Evolutionary conservation across 2,329 filamentous ascomycete species (phyloP).

Genomic region (Diaporthe sp.): DNA sequence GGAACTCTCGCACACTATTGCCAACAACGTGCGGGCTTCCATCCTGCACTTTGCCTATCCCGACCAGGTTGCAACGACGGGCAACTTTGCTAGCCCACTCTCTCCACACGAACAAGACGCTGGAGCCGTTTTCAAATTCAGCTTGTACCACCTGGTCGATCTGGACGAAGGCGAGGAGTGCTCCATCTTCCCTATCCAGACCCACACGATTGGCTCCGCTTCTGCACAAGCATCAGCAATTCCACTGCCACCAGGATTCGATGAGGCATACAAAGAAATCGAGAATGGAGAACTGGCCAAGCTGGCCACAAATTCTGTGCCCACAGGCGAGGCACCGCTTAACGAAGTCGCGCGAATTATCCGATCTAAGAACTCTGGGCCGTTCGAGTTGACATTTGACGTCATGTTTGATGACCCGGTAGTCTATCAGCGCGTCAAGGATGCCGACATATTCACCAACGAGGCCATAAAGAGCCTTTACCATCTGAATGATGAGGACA

Average conservation of each 20-base stretch:
- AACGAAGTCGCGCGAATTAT: slow-evolving; percentile 57
- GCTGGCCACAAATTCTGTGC: not conserved
- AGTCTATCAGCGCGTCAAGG: slow-evolving; percentile 53
- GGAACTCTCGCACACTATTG: slow-evolving; percentile 3
- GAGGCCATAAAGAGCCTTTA: slow-evolving; percentile 7
- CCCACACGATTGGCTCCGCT: not conserved
- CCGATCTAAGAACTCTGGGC: slow-evolving; percentile 65
- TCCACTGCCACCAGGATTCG: not conserved
- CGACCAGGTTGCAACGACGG: not conserved
- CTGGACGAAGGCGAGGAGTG: not conserved
- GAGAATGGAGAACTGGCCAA: not conserved
- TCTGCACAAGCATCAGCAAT: not conserved
- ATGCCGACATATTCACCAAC: not conserved
- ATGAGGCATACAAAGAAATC: not conserved
- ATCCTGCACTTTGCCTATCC: slow-evolving; percentile 14
- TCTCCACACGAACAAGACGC: slow-evolving; percentile 16
- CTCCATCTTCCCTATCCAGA: not conserved
- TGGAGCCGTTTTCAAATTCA: slow-evolving; percentile 10
- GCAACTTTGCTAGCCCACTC: not conserved
- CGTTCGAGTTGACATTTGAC: slow-evolving; percentile 66
- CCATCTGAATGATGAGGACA: not conserved
- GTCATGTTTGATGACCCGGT: slow-evolving; percentile 58
- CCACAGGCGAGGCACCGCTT: not conserved
- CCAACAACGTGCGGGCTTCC: slow-evolving; percentile 12
- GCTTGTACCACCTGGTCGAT: slow-evolving; percentile 9